Evolutionary conservation across 2,329 filamentous ascomycete species (phyloP).

Genomic region (Orbilia quercus): DNA sequence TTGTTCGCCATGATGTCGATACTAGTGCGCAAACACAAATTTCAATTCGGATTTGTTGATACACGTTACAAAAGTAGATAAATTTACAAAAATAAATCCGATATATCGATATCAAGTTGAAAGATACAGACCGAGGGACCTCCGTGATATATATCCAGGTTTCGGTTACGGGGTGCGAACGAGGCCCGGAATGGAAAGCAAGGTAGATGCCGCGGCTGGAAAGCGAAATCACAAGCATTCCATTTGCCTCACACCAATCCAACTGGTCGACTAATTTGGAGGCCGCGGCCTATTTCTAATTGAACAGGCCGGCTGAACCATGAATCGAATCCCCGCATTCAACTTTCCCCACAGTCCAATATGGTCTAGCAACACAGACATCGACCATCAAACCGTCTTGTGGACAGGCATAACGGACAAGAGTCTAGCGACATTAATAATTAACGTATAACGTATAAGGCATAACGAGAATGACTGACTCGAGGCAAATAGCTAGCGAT

Average conservation of each 20-base stretch:
- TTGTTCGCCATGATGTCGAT: slow-evolving; percentile 49
- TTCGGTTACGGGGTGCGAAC: slow-evolving; percentile 32
- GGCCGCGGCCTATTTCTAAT: slow-evolving; percentile 54
- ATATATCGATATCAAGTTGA: neutral
- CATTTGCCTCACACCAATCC: neutral
- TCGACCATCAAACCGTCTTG: too few species aligned
- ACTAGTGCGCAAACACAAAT: neutral
- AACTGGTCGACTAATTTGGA: neutral
- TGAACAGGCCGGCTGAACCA: neutral
- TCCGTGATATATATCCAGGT: slow-evolving; percentile 30
- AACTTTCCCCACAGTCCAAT: slow-evolving; percentile 5
- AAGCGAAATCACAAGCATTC: slow-evolving; percentile 43
- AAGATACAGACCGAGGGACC: slow-evolving; percentile 21
- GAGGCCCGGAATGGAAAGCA: neutral
- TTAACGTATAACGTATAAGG: too few species aligned
- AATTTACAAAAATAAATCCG: neutral
- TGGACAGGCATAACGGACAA: too few species aligned
- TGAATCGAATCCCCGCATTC: slow-evolving; percentile 10
- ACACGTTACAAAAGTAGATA: neutral
- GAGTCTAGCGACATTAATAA: too few species aligned
- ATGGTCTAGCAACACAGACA: neutral
- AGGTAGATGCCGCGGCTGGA: slow-evolving; percentile 49
- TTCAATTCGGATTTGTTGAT: slow-evolving; percentile 10
- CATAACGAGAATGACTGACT: slow-evolving; percentile 1
- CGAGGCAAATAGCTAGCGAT: neutral